A percentile compares a stretch with the other conserved stretches of the same genome.
phyloP scores from a whole-genome alignment of 108 stramenopile genomes.

The Nannochloropsis gaditana region DNA sequence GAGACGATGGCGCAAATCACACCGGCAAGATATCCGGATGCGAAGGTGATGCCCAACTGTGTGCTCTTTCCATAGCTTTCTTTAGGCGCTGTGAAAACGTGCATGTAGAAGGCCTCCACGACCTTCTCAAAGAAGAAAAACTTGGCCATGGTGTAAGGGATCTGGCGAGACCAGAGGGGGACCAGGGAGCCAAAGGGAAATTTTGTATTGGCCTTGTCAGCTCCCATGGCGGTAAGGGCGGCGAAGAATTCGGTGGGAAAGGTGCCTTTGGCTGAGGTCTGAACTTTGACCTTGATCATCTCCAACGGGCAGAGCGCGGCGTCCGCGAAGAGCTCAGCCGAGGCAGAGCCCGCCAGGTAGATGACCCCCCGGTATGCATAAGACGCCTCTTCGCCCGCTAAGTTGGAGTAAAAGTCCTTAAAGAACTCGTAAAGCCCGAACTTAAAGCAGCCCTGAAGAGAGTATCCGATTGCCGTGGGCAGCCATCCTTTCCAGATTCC shows the following conservation, averaged over 20 bases:
- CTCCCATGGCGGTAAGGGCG: slow-evolving; percentile 39
- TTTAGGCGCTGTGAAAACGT: slow-evolving; percentile 49
- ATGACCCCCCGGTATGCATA: slow-evolving; percentile 38
- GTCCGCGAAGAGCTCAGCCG: slow-evolving; percentile 46
- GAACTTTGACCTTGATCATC: slow-evolving; percentile 42
- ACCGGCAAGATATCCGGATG: slow-evolving; percentile 43
- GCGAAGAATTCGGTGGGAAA: slow-evolving; percentile 41
- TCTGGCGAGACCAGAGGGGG: slow-evolving; percentile 44
- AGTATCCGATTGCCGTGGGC: not conserved
- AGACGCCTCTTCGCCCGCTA: slow-evolving; percentile 39
- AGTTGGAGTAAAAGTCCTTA: slow-evolving; percentile 54
- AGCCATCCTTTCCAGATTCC: slow-evolving; percentile 29
- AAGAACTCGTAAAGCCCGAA: slow-evolving; percentile 56
- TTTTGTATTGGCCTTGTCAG: slow-evolving; percentile 14
- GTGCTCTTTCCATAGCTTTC: slow-evolving; percentile 37
- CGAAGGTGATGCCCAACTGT: slow-evolving; percentile 38
- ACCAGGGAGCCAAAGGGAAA: slow-evolving; percentile 39
- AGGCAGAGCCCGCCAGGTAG: slow-evolving; percentile 44
- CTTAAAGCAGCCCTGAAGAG: slow-evolving; percentile 44
- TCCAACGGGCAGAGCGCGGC: slow-evolving; percentile 45
- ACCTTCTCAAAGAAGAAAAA: slow-evolving; percentile 49
- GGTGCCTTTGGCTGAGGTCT: slow-evolving; percentile 37
- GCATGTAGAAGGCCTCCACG: slow-evolving; percentile 42
- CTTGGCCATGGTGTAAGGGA: slow-evolving; percentile 52
- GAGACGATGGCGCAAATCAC: slow-evolving; percentile 44